These are phyloP conservation scores for Pezicula neosporulosa DNA, from an alignment of 2,329 filamentous ascomycete genomes.

Conservation along the genomic window DNA sequence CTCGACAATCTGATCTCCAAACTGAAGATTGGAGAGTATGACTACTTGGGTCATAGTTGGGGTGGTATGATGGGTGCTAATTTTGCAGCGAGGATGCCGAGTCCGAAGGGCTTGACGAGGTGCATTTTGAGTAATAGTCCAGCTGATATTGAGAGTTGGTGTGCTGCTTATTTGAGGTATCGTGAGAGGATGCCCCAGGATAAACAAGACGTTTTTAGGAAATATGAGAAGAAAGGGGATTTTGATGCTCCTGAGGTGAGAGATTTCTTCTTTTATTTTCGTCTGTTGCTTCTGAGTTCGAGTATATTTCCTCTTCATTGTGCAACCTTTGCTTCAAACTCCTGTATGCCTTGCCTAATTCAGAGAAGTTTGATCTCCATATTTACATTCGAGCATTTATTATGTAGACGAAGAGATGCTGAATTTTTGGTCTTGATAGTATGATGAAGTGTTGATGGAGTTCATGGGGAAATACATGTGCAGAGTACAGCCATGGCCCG, in stretches of 20 bases:
- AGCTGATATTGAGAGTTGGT: not conserved
- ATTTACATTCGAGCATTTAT: no score
- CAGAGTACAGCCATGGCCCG: not conserved
- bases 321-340: no score
- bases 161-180: conserved; percentile 18
- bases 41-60: conserved; percentile 2
- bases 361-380: no score
- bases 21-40: not conserved
- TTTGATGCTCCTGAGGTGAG: not conserved
- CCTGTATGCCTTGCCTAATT: no score
- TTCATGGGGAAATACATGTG: conserved; percentile 5
- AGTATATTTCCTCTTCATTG: no score
- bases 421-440: not conserved
- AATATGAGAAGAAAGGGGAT: conserved; percentile 3
- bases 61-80: conserved; percentile 1
- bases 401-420: no score
- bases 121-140: conserved; percentile 1
- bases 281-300: no score
- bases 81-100: not conserved
- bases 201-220: conserved; percentile 15
- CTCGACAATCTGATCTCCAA: conserved; percentile 35
- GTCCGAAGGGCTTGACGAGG: not conserved
- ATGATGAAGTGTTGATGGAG: conserved; percentile 4
- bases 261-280: no score
- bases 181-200: conserved; percentile 16